These are phyloP conservation scores for Paraglomus brasilianum DNA, from an alignment of 192 early-diverging fungal genomes.

Conservation along the genomic window DNA sequence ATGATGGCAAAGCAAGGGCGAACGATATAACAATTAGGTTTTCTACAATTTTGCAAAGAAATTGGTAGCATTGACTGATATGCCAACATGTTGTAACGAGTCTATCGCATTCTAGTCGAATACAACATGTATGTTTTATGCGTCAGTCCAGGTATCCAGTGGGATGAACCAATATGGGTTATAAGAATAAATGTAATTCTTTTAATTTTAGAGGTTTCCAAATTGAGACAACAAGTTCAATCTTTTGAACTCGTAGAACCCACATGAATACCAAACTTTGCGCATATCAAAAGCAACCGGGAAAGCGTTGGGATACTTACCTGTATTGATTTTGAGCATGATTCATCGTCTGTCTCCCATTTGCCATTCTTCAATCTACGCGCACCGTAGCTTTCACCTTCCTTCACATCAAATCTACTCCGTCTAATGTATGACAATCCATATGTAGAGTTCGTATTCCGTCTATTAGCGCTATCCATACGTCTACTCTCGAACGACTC, in stretches of 20 bases:
- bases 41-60: background rate
- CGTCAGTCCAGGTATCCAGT: background rate
- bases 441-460: background rate
- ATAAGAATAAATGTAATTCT: conserved; percentile 1
- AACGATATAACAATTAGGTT: background rate
- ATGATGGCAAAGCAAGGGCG: background rate
- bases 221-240: background rate
- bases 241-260: background rate
- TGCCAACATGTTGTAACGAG: background rate
- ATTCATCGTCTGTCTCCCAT: conserved; percentile 30
- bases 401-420: conserved; percentile 16
- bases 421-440: background rate
- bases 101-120: background rate
- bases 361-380: background rate
- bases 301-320: conserved; percentile 5
- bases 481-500: background rate
- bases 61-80: background rate
- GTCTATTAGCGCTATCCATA: background rate
- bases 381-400: background rate
- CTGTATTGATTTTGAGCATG: conserved; percentile 24
- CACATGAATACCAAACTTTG: background rate
- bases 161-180: background rate
- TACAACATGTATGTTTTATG: background rate
- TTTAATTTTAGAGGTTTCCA: too few relatives aligned
- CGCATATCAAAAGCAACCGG: background rate